These are phyloP conservation scores for Suhomyces kunorum DNA, from an alignment of 1,139 yeast species.

Conservation along the genomic window DNA sequence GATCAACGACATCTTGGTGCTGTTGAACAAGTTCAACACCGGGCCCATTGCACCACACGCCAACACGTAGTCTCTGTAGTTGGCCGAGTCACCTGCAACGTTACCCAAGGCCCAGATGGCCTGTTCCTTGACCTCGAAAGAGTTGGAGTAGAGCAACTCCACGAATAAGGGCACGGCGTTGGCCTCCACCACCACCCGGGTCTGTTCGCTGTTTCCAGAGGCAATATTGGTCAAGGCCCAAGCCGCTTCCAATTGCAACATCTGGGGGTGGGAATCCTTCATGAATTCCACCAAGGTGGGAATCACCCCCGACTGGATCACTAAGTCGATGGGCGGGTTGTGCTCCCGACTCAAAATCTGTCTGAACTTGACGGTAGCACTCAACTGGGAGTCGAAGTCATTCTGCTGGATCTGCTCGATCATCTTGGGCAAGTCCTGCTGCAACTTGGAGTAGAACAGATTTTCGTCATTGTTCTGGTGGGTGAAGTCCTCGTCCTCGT, in stretches of 20 bases:
- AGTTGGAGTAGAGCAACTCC: conserved; percentile 72
- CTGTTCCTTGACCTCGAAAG: conserved; percentile 93
- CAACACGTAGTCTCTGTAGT: conserved; percentile 85
- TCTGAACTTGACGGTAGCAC: conserved; percentile 90
- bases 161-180: conserved; percentile 95
- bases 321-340: conserved; percentile 96
- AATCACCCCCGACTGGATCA: conserved; percentile 89
- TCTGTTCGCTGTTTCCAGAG: conserved; percentile 90
- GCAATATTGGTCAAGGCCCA: conserved; percentile 99
- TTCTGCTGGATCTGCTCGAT: conserved; percentile 75
- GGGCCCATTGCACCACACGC: conserved; percentile 88
- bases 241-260: conserved; percentile 95
- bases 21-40: conserved; percentile 72
- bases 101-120: conserved; percentile 99
- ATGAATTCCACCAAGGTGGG: conserved; percentile 87
- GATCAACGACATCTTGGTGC: conserved; percentile 81
- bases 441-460: conserved; percentile 57
- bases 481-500: conserved; percentile 50
- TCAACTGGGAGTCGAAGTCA: conserved; percentile 79
- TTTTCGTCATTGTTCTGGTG: conserved; percentile 46
- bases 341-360: conserved; percentile 91
- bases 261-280: conserved; percentile 74
- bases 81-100: conserved; percentile 95
- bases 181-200: conserved; percentile 84
- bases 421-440: conserved; percentile 82